Evolutionary conservation across 2,329 filamentous ascomycete species (phyloP).

Genomic region (Cucurbitaria berberidis): DNA sequence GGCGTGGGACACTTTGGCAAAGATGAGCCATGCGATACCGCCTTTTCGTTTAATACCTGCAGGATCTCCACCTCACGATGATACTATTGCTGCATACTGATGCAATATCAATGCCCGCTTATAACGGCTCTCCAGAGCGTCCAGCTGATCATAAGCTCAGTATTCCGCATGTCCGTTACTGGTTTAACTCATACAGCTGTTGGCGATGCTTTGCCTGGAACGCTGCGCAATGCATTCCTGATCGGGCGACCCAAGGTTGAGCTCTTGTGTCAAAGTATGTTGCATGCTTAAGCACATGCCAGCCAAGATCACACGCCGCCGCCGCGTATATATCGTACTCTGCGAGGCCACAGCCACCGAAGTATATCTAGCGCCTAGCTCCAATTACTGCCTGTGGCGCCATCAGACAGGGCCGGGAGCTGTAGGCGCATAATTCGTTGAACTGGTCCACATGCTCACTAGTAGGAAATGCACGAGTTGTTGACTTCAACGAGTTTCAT

Average conservation of each 20-base stretch:
- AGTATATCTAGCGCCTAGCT: not conserved
- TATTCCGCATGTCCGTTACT: constrained; percentile 15
- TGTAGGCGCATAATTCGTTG: not conserved
- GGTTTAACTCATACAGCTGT: constrained; percentile 9
- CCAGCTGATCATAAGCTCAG: constrained; percentile 11
- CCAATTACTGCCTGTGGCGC: constrained; percentile 6
- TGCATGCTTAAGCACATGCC: constrained; percentile 10
- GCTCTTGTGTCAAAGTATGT: constrained; percentile 7
- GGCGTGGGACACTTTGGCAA: constrained; percentile 3
- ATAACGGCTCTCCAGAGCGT: constrained; percentile 4
- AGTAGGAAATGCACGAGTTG: constrained; percentile 6
- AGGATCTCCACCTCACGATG: constrained; percentile 3
- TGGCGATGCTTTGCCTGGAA: constrained; percentile 12
- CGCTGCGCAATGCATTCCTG: constrained; percentile 11
- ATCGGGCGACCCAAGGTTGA: constrained; percentile 14
- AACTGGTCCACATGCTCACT: constrained; percentile 1
- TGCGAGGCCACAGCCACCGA: constrained; percentile 6
- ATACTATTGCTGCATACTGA: constrained; percentile 13
- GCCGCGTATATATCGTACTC: constrained; percentile 7
- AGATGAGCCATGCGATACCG: constrained; percentile 8
- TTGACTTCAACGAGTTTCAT: constrained; percentile 7
- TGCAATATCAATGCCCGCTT: constrained; percentile 14
- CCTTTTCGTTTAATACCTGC: constrained; percentile 1
- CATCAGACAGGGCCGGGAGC: constrained; percentile 2
- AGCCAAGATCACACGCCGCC: constrained; percentile 14